Base-by-base conservation (phyloP, 163 green algal genomes). In the Prototheca wickerhamii region DNA sequence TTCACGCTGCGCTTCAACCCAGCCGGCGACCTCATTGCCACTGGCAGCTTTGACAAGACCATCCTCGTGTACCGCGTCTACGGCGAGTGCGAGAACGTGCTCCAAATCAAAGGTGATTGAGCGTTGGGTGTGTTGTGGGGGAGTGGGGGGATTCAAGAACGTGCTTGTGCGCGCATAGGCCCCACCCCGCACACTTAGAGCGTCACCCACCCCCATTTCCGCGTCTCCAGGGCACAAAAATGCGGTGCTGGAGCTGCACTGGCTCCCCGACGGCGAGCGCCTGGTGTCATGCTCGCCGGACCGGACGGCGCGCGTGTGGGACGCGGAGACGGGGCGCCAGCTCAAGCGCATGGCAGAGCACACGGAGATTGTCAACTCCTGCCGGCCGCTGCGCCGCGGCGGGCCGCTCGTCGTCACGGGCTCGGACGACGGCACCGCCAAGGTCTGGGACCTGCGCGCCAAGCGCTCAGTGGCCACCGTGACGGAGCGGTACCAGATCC, bases 161-260 rank as follows among this genome's bases (percentile, higher is more conserved):
- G 25, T 53, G 35, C 35, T 34, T n/a, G n/a, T n/a, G n/a, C n/a
- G n/a, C n/a, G n/a, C n/a, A n/a, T n/a, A n/a, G n/a, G n/a, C n/a
- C n/a, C n/a, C n/a, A n/a, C n/a, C n/a, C n/a, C n/a, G n/a, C n/a
- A n/a, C n/a, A n/a, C n/a, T n/a, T n/a, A n/a, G n/a, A n/a, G n/a
- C n/a, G n/a, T n/a, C n/a, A n/a, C n/a, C n/a, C n/a, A n/a, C n/a
- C n/a, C n/a, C n/a, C n/a, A n/a, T n/a, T n/a, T n/a, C n/a, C n/a
- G n/a, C n/a, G n/a, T n/a, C n/a, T n/a, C n/a, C n/a, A 74, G 93
- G 93, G 12, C 93, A 98, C 76, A 92, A 91, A 37, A 98, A 97
- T 64, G 89, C 87, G 3, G 71, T 97, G 33, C 69, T 95, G 60
- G 84, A 97, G 61, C 60, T 98, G 70, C 86, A 95, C 50, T 98